phyloP scores from a whole-genome alignment of 164 flowering plant species.

The Tinospora cordifolia region DNA sequence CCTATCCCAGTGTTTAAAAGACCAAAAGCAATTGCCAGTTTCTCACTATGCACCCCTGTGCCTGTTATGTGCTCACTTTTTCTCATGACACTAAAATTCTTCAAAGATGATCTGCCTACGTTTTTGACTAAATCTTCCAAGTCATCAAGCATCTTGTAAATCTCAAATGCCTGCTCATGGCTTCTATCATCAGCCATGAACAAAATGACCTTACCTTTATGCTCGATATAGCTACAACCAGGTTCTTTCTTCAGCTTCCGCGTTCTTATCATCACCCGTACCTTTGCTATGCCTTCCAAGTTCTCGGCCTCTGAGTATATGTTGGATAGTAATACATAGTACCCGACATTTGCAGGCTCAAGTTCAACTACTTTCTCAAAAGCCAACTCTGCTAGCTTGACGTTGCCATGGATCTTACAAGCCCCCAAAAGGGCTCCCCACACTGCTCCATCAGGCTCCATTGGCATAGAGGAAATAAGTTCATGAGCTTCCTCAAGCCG shows the following conservation, averaged over 20 bases:
- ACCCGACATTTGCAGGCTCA: slow-evolving; percentile 73
- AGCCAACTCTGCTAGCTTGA: slow-evolving; percentile 69
- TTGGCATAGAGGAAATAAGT: slow-evolving; percentile 50
- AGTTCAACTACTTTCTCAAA: slow-evolving; percentile 49
- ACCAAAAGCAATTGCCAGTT: slow-evolving; percentile 69
- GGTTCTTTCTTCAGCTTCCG: slow-evolving; percentile 70
- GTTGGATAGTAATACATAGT: slow-evolving; percentile 73
- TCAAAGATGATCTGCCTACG: slow-evolving; percentile 7
- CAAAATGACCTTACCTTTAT: slow-evolving; percentile 45
- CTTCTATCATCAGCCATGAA: slow-evolving; percentile 60
- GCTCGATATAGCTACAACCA: slow-evolving; percentile 75
- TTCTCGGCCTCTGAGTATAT: slow-evolving; percentile 48
- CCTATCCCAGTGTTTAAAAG: slow-evolving; percentile 46
- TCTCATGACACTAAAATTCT: slow-evolving; percentile 12
- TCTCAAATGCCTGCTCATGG: slow-evolving; percentile 59
- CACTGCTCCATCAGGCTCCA: slow-evolving; percentile 74
- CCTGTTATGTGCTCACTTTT: slow-evolving; percentile 16
- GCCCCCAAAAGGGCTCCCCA: slow-evolving; percentile 94
- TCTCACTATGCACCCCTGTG: slow-evolving; percentile 68
- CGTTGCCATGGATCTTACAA: slow-evolving; percentile 63
- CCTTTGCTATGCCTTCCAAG: slow-evolving; percentile 44
- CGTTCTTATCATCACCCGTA: slow-evolving; percentile 65
- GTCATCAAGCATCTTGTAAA: slow-evolving; percentile 44
- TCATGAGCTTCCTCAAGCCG: slow-evolving; percentile 49
- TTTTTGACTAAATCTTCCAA: slow-evolving; percentile 42